Evolutionary conservation across 2,329 filamentous ascomycete genomes (phyloP).

Genomic region (Biscogniauxia sp.): DNA sequence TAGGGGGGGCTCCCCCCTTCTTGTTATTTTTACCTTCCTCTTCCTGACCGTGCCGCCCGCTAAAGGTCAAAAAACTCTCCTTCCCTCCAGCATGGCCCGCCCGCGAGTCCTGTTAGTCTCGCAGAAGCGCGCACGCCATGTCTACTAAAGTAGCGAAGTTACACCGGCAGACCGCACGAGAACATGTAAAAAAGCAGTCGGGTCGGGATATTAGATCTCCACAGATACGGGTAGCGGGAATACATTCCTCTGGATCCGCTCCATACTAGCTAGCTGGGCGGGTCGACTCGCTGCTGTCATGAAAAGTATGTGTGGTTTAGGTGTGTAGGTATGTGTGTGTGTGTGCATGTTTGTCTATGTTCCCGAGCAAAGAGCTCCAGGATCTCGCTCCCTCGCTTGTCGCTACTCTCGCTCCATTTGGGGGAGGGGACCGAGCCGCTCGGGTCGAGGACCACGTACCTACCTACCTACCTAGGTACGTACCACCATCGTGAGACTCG

Average conservation of each 20-base stretch:
- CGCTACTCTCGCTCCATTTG: not conserved
- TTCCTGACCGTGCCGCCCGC: not conserved
- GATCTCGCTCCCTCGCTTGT: not conserved
- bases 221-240: constrained; percentile 16
- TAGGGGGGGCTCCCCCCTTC: not conserved
- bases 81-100: not conserved
- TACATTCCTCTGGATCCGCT: constrained; percentile 13
- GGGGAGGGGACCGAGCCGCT: too few relatives aligned
- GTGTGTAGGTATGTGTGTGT: not conserved
- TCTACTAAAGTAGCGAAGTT: constrained; percentile 1
- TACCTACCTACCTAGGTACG: not conserved
- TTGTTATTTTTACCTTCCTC: not conserved
- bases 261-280: not conserved
- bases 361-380: not conserved
- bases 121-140: not conserved
- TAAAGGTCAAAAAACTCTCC: not conserved
- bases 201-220: constrained; percentile 16
- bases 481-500: not conserved
- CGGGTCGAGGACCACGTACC: too few relatives aligned
- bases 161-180: constrained; percentile 11
- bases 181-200: constrained; percentile 13
- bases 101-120: not conserved
- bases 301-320: not conserved
- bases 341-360: not conserved
- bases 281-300: not conserved